Percentiles rank a stretch among this genome's conserved stretches.
Evolutionary conservation across 139 green algal species (phyloP).

Genomic region (Chlamydomonas urium): DNA sequence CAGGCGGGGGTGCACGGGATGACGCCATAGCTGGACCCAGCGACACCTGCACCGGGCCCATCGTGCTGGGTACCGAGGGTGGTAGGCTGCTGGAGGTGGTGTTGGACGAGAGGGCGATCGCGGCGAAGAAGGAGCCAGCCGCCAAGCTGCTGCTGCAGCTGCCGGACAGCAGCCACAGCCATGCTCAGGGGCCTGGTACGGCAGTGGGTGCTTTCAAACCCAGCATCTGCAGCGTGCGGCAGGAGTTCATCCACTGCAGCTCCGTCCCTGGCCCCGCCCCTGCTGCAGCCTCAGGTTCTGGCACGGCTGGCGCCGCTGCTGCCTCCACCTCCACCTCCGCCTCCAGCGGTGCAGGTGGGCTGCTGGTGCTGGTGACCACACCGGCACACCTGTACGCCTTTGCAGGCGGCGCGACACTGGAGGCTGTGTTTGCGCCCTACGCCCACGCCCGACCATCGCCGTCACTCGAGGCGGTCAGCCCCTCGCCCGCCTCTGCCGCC

Average conservation of each 20-base stretch:
- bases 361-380: neutral
- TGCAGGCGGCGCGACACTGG: neutral
- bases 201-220: no score
- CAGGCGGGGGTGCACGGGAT: no score
- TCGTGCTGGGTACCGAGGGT: slow-evolving; percentile 61
- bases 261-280: no score
- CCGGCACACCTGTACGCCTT: neutral
- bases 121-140: slow-evolving; percentile 39
- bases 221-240: no score
- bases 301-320: no score
- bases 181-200: no score
- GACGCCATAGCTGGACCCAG: neutral
- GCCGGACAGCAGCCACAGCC: slow-evolving; percentile 10
- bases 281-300: no score
- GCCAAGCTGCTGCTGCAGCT: slow-evolving; percentile 35
- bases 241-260: no score
- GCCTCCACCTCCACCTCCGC: neutral
- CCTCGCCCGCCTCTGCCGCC: slow-evolving; percentile 13
- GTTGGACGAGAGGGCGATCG: slow-evolving; percentile 43
- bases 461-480: slow-evolving; percentile 32
- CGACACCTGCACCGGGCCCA: slow-evolving; percentile 31
- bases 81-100: slow-evolving; percentile 49
- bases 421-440: slow-evolving; percentile 8
- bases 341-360: slow-evolving; percentile 8
- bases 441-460: neutral